Conservation (phyloP, 371 early-diverging fungal species). For the Dichotomocladium elegans region DNA sequence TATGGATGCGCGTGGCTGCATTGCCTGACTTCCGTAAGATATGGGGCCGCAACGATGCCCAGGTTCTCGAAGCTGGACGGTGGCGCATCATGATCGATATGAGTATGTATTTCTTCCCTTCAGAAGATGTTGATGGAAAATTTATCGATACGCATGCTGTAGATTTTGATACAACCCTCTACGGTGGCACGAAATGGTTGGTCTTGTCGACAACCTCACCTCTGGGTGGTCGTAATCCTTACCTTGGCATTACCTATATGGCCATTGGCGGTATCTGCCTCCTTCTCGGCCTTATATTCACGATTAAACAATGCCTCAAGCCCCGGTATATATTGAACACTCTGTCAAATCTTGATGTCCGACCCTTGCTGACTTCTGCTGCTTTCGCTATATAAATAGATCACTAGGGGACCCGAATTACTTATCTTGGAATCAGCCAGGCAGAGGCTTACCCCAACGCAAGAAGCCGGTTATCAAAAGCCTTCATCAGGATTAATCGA, state of each 20-base stretch:
- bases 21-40: conserved; percentile 96
- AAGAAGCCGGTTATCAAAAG: conserved; percentile 15
- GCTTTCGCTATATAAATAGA: too few relatives aligned
- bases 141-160: neutral
- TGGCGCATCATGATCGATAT: conserved; percentile 68
- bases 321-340: conserved; percentile 65
- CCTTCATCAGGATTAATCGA: conserved; percentile 28
- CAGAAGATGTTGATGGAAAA: too few relatives aligned
- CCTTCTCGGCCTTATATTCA: conserved; percentile 80
- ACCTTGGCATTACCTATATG: conserved; percentile 91
- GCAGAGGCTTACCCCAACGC: conserved; percentile 25
- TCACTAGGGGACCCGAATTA: conserved; percentile 91
- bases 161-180: conserved; percentile 80
- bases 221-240: conserved; percentile 93
- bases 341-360: neutral
- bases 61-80: conserved; percentile 50
- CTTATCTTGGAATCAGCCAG: conserved; percentile 91
- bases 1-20: conserved; percentile 99
- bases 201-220: conserved; percentile 89
- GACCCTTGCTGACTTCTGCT: conserved; percentile 3
- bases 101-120: conserved; percentile 53
- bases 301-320: conserved; percentile 79
- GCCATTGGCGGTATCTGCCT: conserved; percentile 83
- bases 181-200: conserved; percentile 89
- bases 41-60: conserved; percentile 76